Evolutionary conservation across 2,329 filamentous ascomycete species (phyloP).

Genomic region (Penicillium sp.): DNA sequence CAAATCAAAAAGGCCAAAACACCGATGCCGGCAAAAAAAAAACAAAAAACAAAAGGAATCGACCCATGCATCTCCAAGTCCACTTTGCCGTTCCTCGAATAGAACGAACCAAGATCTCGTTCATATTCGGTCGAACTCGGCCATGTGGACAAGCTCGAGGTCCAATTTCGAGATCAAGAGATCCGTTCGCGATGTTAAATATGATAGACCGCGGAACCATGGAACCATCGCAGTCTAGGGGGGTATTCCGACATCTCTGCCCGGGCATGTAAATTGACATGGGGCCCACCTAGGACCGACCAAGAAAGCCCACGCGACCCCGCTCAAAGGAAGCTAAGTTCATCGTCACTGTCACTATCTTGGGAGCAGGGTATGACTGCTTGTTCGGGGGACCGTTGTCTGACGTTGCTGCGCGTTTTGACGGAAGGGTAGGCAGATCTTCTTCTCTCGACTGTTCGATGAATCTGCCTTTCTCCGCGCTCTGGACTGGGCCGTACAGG

Average conservation of each 20-base stretch:
- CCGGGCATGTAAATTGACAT: neutral
- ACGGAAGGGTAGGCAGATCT: constrained; percentile 14
- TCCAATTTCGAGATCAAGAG: constrained; percentile 1
- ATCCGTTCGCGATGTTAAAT: constrained; percentile 2
- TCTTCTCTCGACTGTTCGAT: constrained; percentile 19
- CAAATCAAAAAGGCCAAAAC: constrained; percentile 12
- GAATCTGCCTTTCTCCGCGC: constrained; percentile 16
- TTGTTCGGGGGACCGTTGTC: constrained; percentile 8
- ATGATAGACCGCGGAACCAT: neutral
- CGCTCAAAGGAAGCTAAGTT: constrained; percentile 38
- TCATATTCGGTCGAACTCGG: neutral
- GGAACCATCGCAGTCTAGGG: neutral
- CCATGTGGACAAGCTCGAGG: neutral
- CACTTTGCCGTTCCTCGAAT: constrained; percentile 7
- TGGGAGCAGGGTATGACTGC: constrained; percentile 29
- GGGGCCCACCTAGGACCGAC: neutral
- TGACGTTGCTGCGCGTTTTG: neutral
- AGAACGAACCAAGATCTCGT: neutral
- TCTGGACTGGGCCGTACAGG: constrained; percentile 1
- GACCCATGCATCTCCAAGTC: neutral
- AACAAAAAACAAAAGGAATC: neutral
- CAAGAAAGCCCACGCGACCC: constrained; percentile 1
- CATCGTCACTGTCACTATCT: constrained; percentile 40
- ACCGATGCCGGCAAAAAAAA: neutral
- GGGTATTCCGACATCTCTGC: neutral